Percentiles rank a stretch among this genome's conserved stretches.
These are phyloP conservation scores for Tylopilus microsporus DNA, from an alignment of 1,284 basidiomycete species.

Conservation along the genomic window DNA sequence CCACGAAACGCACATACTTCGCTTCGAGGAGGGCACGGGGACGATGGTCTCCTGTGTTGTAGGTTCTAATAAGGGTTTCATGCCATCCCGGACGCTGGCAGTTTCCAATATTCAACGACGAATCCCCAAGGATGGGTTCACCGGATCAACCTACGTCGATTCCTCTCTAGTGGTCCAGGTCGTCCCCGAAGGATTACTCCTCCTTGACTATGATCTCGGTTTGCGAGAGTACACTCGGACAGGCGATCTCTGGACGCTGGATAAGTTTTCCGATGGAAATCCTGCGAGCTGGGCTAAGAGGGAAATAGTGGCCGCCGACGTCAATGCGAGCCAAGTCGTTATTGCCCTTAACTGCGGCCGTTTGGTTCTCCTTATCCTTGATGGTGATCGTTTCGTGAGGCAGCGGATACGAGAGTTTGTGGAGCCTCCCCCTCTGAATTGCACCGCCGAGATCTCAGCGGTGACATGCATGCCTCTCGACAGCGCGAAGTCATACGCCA, in stretches of 20 bases:
- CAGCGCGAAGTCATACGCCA: slow-evolving; percentile 42
- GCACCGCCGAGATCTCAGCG: slow-evolving; percentile 53
- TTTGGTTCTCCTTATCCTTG: slow-evolving; percentile 50
- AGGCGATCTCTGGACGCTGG: slow-evolving; percentile 34
- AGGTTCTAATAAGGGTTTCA: slow-evolving; percentile 40
- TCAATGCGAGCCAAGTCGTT: slow-evolving; percentile 62
- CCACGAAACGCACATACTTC: slow-evolving; percentile 49
- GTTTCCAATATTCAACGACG: slow-evolving; percentile 52
- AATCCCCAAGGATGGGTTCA: slow-evolving; percentile 25
- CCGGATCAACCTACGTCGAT: slow-evolving; percentile 42
- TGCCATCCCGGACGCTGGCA: slow-evolving; percentile 57
- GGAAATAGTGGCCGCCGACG: slow-evolving; percentile 63
- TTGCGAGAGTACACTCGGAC: slow-evolving; percentile 32
- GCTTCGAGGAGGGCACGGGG: slow-evolving; percentile 38
- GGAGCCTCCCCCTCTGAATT: slow-evolving; percentile 16
- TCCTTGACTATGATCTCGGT: slow-evolving; percentile 50
- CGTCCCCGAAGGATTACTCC: slow-evolving; percentile 49
- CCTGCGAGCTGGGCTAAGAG: slow-evolving; percentile 24
- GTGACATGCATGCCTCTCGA: slow-evolving; percentile 59
- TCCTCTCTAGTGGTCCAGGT: slow-evolving; percentile 68
- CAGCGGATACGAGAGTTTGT: slow-evolving; percentile 25
- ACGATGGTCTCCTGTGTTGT: slow-evolving; percentile 35
- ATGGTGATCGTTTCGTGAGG: slow-evolving; percentile 38
- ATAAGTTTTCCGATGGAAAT: slow-evolving; percentile 23
- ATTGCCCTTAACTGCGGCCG: slow-evolving; percentile 59